phyloP scores from a whole-genome alignment of 805 yeast species.

The Candida insectalens region DNA sequence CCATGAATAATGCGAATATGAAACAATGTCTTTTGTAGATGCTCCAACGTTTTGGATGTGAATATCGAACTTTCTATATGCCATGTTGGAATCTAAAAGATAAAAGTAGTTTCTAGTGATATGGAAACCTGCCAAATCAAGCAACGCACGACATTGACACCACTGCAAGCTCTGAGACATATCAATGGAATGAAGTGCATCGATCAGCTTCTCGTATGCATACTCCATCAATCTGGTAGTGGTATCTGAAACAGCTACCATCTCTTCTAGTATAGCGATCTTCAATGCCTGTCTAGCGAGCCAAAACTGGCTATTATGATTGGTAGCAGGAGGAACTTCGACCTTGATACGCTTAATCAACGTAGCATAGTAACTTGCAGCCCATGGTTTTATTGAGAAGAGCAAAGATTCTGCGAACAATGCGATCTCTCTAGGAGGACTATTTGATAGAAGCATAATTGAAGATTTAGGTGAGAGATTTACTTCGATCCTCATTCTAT shows the following conservation, averaged over 20 bases:
- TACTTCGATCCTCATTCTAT: slow-evolving; percentile 29
- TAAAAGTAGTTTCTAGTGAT: slow-evolving; percentile 54
- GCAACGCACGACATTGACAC: slow-evolving; percentile 35
- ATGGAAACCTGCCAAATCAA: slow-evolving; percentile 56
- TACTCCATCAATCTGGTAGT: slow-evolving; percentile 42
- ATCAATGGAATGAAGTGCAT: slow-evolving; percentile 22
- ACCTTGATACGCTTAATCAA: slow-evolving; percentile 32
- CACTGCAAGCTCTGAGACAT: slow-evolving; percentile 19
- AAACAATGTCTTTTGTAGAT: slow-evolving; percentile 18
- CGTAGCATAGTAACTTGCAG: slow-evolving; percentile 33
- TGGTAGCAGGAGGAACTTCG: slow-evolving; percentile 17
- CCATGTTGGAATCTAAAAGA: slow-evolving; percentile 44
- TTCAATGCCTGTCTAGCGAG: slow-evolving; percentile 43
- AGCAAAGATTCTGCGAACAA: slow-evolving; percentile 29
- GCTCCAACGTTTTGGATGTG: slow-evolving; percentile 48
- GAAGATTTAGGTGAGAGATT: slow-evolving; percentile 23
- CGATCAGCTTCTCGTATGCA: slow-evolving; percentile 41
- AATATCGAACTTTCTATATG: slow-evolving; percentile 52
- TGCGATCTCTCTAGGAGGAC: neutral
- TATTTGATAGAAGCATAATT: slow-evolving; percentile 1
- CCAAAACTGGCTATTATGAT: slow-evolving; percentile 24
- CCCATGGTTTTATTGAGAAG: slow-evolving; percentile 29
- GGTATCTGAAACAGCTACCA: slow-evolving; percentile 33
- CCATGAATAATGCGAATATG: slow-evolving; percentile 38
- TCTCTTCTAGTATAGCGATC: slow-evolving; percentile 39